Percentiles rank a stretch among this genome's conserved stretches.
Evolutionary conservation across 2,329 filamentous ascomycete genomes (phyloP).

Genomic region (Fusarium sp.): DNA sequence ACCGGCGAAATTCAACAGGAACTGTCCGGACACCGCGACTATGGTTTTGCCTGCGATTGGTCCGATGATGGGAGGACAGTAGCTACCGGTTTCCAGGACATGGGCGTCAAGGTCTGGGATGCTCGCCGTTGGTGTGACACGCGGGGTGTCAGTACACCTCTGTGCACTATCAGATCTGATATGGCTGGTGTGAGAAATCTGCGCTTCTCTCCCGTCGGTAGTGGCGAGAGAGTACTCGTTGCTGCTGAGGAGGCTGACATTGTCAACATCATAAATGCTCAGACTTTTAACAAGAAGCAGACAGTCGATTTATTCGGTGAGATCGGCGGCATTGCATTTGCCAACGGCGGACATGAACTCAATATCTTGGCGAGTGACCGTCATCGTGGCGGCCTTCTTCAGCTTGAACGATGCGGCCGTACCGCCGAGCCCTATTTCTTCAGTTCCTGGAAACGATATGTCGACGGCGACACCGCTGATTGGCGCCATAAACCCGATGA

Average conservation of each 20-base stretch:
- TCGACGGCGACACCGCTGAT: background rate
- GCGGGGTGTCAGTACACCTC: conserved; percentile 57
- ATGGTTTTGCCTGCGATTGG: conserved; percentile 83
- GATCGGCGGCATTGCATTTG: conserved; percentile 74
- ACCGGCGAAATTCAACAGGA: conserved; percentile 67
- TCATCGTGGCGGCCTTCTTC: conserved; percentile 73
- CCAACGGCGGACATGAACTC: conserved; percentile 74
- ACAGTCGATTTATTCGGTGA: conserved; percentile 80
- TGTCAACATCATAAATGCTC: conserved; percentile 75
- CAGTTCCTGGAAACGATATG: conserved; percentile 28
- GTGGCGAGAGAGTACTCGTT: conserved; percentile 73
- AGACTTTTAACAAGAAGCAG: conserved; percentile 72
- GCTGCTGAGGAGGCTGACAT: conserved; percentile 81
- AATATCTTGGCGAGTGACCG: conserved; percentile 74
- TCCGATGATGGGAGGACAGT: conserved; percentile 80
- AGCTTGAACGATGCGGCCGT: conserved; percentile 62
- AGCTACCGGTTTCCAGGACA: conserved; percentile 82
- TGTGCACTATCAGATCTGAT: conserved; percentile 69
- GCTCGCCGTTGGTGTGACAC: conserved; percentile 73
- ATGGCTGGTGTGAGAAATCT: conserved; percentile 76
- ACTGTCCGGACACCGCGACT: conserved; percentile 74
- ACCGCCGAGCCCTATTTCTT: conserved; percentile 42
- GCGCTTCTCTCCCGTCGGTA: conserved; percentile 77
- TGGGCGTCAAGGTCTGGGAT: conserved; percentile 79
- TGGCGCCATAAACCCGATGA: conserved; percentile 27